Evolutionary conservation across 345 rosid genomes (phyloP), one percentile per base, ranked within the genome.

Genomic region (Acer campestre): DNA sequence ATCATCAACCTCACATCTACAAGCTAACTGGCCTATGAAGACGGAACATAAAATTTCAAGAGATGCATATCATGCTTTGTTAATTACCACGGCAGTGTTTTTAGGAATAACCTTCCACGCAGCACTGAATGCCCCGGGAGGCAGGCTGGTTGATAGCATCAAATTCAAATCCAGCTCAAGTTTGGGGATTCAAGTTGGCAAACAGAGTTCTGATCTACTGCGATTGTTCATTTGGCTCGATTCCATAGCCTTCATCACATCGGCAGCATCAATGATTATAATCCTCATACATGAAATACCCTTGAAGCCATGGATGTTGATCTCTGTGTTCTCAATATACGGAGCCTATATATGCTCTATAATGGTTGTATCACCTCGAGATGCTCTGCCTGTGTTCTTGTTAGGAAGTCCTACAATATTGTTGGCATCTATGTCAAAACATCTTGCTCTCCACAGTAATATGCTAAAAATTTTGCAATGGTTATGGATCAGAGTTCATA

Each of bases 241-340:
- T 67, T 79, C 81, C 10, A 48, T 73, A 13, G 61, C 81, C 61
- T 79, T 73, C 6, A 61, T 79, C 66, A 61, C 74, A 2, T 79
- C 81, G 7, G 9, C 48, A 35, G 74, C 81, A 1, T 4, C 58
- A 4, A 42, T 79, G 51, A 61, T 61, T n/a, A 59, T 59, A 61
- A 42, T 80, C 59, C 75, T 80, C 23, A 17, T 71, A 20, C 68
- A 51, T 48, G 61, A 75, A 25, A 44, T 80, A 49, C 78, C 82
- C 10, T 2, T 80, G 35, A 70, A 58, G 58, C 75, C 67, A 14
- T 75, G 75, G 79, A 74, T 64, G 29, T 18, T 74, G 14, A 70
- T 69, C 14, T 23, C 61, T 0, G 35, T 64, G 14, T 10, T 62
- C n/a, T 80, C 79, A 17, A n/a, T 73, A 40, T 27, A 62, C 23